A percentile compares a stretch with the other conserved stretches of the same genome.
Evolutionary conservation across 2,329 filamentous ascomycete genomes (phyloP).

Genomic region (Cordyceps sp.): DNA sequence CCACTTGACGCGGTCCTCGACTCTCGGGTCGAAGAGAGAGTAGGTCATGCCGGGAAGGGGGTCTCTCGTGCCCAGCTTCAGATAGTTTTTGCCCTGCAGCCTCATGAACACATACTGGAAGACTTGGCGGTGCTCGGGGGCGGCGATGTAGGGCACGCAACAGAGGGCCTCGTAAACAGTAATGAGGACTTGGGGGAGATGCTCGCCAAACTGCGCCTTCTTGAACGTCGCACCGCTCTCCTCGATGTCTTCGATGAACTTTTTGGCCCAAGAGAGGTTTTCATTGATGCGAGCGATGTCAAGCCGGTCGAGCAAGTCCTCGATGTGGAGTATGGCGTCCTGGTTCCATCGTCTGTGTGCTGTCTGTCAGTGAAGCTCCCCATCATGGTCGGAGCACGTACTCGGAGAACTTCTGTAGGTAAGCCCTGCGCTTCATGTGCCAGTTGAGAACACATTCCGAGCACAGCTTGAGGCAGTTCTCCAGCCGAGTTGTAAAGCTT

Average conservation of each 20-base stretch:
- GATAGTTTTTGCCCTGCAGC: slow-evolving; percentile 52
- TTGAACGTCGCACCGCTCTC: slow-evolving; percentile 27
- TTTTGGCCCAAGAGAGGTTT: slow-evolving; percentile 39
- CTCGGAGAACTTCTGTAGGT: slow-evolving; percentile 46
- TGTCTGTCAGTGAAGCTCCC: slow-evolving; percentile 9
- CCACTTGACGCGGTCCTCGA: slow-evolving; percentile 35
- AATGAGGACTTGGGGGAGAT: slow-evolving; percentile 46
- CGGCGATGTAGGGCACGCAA: slow-evolving; percentile 57
- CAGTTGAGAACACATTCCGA: slow-evolving; percentile 58
- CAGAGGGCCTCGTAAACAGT: slow-evolving; percentile 81
- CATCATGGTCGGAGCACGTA: slow-evolving; percentile 18
- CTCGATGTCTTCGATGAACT: slow-evolving; percentile 36
- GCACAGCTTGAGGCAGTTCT: slow-evolving; percentile 44
- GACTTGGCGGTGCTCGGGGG: slow-evolving; percentile 31
- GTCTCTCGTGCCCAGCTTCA: slow-evolving; percentile 55
- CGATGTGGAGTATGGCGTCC: slow-evolving; percentile 32
- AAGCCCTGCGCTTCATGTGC: slow-evolving; percentile 49
- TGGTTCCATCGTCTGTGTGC: slow-evolving; percentile 26
- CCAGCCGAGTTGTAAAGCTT: slow-evolving; percentile 40
- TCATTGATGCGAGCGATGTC: slow-evolving; percentile 45
- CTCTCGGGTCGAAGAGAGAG: slow-evolving; percentile 54
- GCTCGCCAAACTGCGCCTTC: slow-evolving; percentile 26
- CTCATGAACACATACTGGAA: slow-evolving; percentile 76
- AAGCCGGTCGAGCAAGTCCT: slow-evolving; percentile 37
- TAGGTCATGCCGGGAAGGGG: slow-evolving; percentile 70